Evolutionary conservation across 345 rosid genomes (phyloP).

Genomic region (Microcos paniculata): DNA sequence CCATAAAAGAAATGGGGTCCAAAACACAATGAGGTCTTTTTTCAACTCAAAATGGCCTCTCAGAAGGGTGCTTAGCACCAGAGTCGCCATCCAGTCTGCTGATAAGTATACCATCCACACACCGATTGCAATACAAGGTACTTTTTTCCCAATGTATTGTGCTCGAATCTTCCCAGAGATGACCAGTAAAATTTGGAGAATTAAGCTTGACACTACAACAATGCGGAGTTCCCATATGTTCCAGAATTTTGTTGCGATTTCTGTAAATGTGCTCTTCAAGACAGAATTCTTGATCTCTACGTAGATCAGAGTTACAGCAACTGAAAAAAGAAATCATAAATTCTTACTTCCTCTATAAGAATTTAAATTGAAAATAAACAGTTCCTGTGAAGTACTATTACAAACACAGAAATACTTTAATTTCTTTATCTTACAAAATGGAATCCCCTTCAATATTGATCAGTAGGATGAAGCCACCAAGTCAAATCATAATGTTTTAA

Average conservation of each 20-base stretch:
- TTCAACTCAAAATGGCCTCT: neutral
- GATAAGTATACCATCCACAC: slow-evolving; percentile 26
- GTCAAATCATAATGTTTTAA: too few species aligned
- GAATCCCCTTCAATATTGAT: too few species aligned
- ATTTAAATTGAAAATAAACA: too few species aligned
- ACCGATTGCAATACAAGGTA: neutral
- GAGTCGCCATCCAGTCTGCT: slow-evolving; percentile 26
- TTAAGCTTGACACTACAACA: slow-evolving; percentile 17
- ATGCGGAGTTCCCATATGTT: slow-evolving; percentile 28
- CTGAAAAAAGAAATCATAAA: neutral
- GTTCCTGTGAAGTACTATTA: too few species aligned
- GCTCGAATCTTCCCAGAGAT: slow-evolving; percentile 4
- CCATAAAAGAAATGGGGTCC: slow-evolving; percentile 33
- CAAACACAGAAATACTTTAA: too few species aligned
- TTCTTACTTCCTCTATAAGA: too few species aligned
- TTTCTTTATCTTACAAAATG: too few species aligned
- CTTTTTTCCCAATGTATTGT: neutral
- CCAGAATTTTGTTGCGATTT: slow-evolving; percentile 1
- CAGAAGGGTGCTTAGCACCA: slow-evolving; percentile 25
- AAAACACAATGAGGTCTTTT: neutral
- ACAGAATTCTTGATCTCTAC: neutral
- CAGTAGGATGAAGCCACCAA: too few species aligned
- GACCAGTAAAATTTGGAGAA: slow-evolving; percentile 20
- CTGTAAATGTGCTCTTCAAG: neutral
- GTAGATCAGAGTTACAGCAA: neutral